phyloP scores from a whole-genome alignment of 345 rosid genomes.

The Brassica napus region DNA sequence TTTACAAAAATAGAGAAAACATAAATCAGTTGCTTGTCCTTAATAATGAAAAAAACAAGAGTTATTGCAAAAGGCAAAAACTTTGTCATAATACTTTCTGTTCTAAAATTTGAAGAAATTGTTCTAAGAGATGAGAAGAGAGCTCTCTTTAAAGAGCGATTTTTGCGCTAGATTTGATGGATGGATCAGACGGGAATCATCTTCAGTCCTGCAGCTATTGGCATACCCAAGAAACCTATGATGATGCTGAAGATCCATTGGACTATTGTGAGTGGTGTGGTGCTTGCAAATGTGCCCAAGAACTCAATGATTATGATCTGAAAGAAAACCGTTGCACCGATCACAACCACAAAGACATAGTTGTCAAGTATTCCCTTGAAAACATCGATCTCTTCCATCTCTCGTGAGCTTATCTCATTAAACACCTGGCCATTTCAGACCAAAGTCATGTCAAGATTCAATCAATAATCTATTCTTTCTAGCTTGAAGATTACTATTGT shows the following conservation, averaged over 20 bases:
- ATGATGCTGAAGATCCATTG: constrained; percentile 61
- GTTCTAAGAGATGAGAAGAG: constrained; percentile 20
- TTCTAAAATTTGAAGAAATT: constrained; percentile 15
- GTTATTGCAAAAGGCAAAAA: constrained; percentile 32
- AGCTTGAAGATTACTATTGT: neutral
- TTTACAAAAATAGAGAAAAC: constrained; percentile 25
- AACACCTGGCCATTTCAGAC: constrained; percentile 44
- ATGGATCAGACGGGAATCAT: constrained; percentile 57
- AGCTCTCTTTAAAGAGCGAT: neutral
- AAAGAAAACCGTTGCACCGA: constrained; percentile 56
- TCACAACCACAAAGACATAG: constrained; percentile 57
- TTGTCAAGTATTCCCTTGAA: constrained; percentile 63
- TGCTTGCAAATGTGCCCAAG: constrained; percentile 71
- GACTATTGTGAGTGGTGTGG: constrained; percentile 50
- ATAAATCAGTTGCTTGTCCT: constrained; percentile 26
- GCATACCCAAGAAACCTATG: constrained; percentile 86
- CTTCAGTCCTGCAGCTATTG: constrained; percentile 77
- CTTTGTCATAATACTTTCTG: constrained; percentile 10
- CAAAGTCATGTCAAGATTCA: constrained; percentile 22
- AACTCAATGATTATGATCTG: constrained; percentile 78
- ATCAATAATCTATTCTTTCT: constrained; percentile 10
- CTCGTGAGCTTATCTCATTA: constrained; percentile 77
- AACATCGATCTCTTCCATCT: constrained; percentile 67
- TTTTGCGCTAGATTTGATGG: neutral
- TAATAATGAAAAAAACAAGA: constrained; percentile 25